Conservation (phyloP, 1,139 yeast species). For the Spencermartinsiella ligniputridi region DNA sequence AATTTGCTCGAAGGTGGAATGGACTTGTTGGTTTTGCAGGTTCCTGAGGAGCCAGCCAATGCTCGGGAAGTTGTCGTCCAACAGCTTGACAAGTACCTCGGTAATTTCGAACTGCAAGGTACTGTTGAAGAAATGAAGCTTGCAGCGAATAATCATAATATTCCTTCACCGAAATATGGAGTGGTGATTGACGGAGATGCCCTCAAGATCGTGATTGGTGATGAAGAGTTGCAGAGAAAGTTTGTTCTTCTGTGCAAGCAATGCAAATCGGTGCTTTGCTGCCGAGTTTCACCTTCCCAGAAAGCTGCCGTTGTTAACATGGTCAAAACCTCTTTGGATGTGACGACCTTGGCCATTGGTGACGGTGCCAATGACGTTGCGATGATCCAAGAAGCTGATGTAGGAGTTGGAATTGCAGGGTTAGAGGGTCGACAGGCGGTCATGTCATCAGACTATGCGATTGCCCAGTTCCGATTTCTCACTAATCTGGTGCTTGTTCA, state of each 20-base stretch:
- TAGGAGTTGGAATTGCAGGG: conserved; percentile 98
- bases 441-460: conserved; percentile 95
- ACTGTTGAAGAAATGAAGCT: conserved; percentile 49
- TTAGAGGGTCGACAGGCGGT: conserved; percentile 99
- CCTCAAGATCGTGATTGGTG: conserved; percentile 55
- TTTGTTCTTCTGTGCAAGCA: conserved; percentile 85
- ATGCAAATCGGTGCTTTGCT: conserved; percentile 91
- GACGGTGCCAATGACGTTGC: conserved; percentile 99
- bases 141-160: conserved; percentile 68
- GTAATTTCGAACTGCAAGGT: conserved; percentile 60
- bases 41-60: conserved; percentile 30
- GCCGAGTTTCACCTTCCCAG: conserved; percentile 98
- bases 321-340: conserved; percentile 77
- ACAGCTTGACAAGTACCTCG: conserved; percentile 54
- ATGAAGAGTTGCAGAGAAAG: conserved; percentile 39
- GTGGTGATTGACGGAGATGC: conserved; percentile 93
- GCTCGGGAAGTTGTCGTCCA: conserved; percentile 42
- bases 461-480: conserved; percentile 88
- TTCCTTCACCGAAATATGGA: conserved; percentile 74
- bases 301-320: conserved; percentile 90
- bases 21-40: conserved; percentile 69
- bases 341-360: conserved; percentile 90
- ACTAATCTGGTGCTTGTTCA: conserved; percentile 77
- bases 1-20: conserved; percentile 78
- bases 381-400: conserved; percentile 97